Base-by-base conservation (phyloP, 495 filamentous ascomycete species). In the Neurospora sp. region DNA sequence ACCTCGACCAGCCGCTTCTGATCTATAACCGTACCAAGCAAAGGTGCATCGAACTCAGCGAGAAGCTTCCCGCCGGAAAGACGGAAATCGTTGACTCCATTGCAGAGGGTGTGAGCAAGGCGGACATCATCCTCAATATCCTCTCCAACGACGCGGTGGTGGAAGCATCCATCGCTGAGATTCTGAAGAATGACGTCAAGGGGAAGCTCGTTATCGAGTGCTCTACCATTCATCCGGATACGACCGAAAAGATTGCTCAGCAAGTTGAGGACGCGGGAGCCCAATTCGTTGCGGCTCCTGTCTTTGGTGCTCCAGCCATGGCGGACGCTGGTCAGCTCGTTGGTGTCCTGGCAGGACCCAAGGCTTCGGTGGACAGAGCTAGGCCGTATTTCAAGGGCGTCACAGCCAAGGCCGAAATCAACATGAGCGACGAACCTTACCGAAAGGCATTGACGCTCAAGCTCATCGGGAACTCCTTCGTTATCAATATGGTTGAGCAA, bases 171-270 rank as follows among this genome's bases (percentile, higher is more conserved):
- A 84, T 93, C 44, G 82, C 85, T 69, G 76, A 80, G 16, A 78
- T 86, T 40, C 80, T 91, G 73, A 79, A 87, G n/a, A 20, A 71
- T 74, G 85, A 90, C 70, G 83, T 90, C 9, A 83, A 83, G 18
- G 90, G 89, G 42, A 94, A 94, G 80, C 82, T 93, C 20, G 88
- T 97, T 72, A 84, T 97, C 44, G 94, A 97, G 76, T 94, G 91
- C 85, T 95, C 92, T 1, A 98, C 94, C 61, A 89, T 98, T 42
- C 90, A 94, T 80, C 94, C 94, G 0, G 90, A 94, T 53, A 96
- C 92, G 35, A 92, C 93, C 4, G 86, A 91, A 53, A 82, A 81
- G 65, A 75, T 92, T 6, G 88, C 90, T 59, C 82, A 87, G 71
- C 81, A 80, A 4, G 83, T 92, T 70, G 74, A 80, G 3, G 85